Evolutionary conservation across 2,329 filamentous ascomycete species (phyloP).

Genomic region (Xylaria sp.): DNA sequence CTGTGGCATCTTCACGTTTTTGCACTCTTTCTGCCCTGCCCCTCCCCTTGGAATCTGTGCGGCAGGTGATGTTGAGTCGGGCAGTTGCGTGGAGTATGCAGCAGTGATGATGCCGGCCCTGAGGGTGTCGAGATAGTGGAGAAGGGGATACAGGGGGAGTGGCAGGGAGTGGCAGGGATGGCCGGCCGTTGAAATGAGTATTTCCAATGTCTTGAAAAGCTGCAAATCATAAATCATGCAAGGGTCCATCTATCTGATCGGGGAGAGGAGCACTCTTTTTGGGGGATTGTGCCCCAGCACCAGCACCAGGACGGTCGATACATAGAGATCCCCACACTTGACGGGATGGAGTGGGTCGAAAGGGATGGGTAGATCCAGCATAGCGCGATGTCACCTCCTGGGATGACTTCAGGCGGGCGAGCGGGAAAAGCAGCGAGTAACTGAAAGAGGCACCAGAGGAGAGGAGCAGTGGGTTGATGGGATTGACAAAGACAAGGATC

Average conservation of each 20-base stretch:
- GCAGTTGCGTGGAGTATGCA: constrained; percentile 31
- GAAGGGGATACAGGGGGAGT: too few relatives aligned
- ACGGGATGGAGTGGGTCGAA: constrained; percentile 23
- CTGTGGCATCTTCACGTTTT: constrained; percentile 5
- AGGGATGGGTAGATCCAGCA: constrained; percentile 21
- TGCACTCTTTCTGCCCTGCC: too few relatives aligned
- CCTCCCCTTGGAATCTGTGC: constrained; percentile 10
- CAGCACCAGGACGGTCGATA: constrained; percentile 18
- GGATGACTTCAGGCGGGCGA: constrained; percentile 20
- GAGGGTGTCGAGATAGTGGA: constrained; percentile 24
- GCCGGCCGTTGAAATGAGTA: constrained; percentile 36
- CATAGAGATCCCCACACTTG: constrained; percentile 32
- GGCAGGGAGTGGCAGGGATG: constrained; percentile 34
- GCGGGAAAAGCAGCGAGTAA: constrained; percentile 25
- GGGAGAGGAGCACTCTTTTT: constrained; percentile 19
- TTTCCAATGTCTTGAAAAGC: constrained; percentile 34
- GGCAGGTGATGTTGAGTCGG: constrained; percentile 28
- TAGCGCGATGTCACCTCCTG: constrained; percentile 8
- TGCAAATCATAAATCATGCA: constrained; percentile 41
- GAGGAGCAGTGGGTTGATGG: constrained; percentile 32
- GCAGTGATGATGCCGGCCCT: constrained; percentile 22
- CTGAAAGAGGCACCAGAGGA: constrained; percentile 25
- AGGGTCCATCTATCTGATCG: constrained; percentile 30
- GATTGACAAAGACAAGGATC: constrained; percentile 33
- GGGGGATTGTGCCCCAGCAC: constrained; percentile 21